Evolutionary conservation across 78 protist species (phyloP), one percentile per base, ranked within the genome.

Genomic region (Dictyostelium purpureum): DNA sequence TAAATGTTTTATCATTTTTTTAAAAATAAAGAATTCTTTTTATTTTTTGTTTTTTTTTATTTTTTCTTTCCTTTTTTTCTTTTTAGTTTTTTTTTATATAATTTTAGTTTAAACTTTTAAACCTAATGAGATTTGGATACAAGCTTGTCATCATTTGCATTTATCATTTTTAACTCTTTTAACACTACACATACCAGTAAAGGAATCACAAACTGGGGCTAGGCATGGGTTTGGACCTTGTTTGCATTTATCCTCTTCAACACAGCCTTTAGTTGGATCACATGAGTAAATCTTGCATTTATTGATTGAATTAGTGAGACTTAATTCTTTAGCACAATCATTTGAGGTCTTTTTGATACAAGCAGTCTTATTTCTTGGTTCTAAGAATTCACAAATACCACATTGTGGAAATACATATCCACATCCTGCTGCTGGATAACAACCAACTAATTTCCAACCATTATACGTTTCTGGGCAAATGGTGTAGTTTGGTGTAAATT

Each of bases 171-270:
- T 33, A 33, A 63, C 43, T 63, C 42, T 63, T 31, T 63, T 21
- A 33, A 33, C 38, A 63, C 71, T 63, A 33, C 71, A 63, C 12
- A 63, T 14, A 12, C 71, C 71, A 28, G 71, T 63, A 28, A 11
- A 63, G 26, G 12, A n/a, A 63, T 63, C 35, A 33, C 71, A 63
- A 63, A 28, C 19, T 63, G 71, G 43, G 26, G 26, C 33, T 16
- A 63, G 16, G 28, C 79, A 71, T 71, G 79, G 61, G 16, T 45
- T 51, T 26, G 4, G 14, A 18, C 40, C 52, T 71, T 71, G 79
- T 43, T 35, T 35, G 40, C 76, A 69, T 69, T 69, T 69, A 42
- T 69, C 76, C 21, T 28, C 33, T 45, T 35, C 45, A 11, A 45
- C 26, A 31, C 61, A 45, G 0, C 79, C 79, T 21, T 38, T 43